A percentile compares a stretch with the other conserved stretches of the same genome.
These are phyloP conservation scores for Colletotrichum cordylinicola DNA, from an alignment of 2,329 filamentous ascomycete genomes.

Conservation along the genomic window DNA sequence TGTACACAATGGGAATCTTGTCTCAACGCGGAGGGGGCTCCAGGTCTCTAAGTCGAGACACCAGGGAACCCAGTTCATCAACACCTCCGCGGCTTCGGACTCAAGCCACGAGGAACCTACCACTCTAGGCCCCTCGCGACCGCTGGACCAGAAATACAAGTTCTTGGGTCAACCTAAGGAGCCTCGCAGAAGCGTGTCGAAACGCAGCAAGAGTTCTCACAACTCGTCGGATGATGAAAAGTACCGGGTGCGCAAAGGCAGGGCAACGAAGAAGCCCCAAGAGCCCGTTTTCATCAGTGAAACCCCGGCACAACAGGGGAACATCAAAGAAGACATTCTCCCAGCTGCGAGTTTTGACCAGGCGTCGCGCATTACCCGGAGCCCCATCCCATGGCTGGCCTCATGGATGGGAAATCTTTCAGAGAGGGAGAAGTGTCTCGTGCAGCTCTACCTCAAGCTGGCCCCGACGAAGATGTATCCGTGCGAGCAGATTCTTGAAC, in stretches of 20 bases:
- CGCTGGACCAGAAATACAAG: constrained; percentile 28
- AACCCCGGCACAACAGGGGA: neutral
- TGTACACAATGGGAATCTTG: constrained; percentile 39
- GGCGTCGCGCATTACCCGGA: neutral
- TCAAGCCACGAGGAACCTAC: neutral
- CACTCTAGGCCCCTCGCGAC: neutral
- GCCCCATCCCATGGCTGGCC: neutral
- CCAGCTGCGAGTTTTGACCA: neutral
- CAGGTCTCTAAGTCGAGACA: constrained; percentile 45
- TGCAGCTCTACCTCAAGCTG: constrained; percentile 31
- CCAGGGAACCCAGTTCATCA: constrained; percentile 44
- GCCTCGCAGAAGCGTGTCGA: neutral
- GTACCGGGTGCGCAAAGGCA: neutral
- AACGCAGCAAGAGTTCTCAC: neutral
- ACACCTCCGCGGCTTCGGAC: constrained; percentile 29
- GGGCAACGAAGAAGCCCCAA: neutral
- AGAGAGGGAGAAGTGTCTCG: constrained; percentile 30
- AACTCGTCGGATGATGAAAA: neutral
- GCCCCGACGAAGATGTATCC: constrained; percentile 37
- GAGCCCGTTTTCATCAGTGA: neutral
- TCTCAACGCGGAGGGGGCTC: constrained; percentile 42
- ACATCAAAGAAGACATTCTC: neutral
- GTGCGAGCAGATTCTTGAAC: constrained; percentile 34
- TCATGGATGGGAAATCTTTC: neutral
- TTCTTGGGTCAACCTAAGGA: constrained; percentile 28